These are phyloP conservation scores for Alternaria sp. DNA, from an alignment of 2,329 filamentous ascomycete genomes.

Conservation along the genomic window DNA sequence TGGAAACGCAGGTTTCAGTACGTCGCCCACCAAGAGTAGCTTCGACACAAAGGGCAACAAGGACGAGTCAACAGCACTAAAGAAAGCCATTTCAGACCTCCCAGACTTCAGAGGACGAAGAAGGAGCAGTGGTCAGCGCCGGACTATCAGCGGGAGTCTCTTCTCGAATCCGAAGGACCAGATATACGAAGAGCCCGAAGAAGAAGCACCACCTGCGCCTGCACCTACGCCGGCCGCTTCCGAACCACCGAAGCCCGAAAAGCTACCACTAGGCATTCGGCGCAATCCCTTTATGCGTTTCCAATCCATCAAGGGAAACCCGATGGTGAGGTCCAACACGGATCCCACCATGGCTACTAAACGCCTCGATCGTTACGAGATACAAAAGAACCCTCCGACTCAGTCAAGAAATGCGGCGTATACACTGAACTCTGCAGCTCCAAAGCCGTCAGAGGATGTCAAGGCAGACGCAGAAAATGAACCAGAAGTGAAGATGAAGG, in stretches of 20 bases:
- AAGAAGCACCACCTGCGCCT: conserved; percentile 42
- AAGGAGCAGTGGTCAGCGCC: conserved; percentile 71
- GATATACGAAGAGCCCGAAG: conserved; percentile 88
- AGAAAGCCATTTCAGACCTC: conserved; percentile 41
- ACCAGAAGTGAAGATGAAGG: conserved; percentile 65
- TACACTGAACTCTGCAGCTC: conserved; percentile 67
- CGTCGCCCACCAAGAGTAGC: conserved; percentile 32
- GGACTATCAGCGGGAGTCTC: conserved; percentile 74
- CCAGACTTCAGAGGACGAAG: conserved; percentile 51
- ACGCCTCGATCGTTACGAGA: conserved; percentile 68
- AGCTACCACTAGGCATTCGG: conserved; percentile 61
- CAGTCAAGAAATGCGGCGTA: conserved; percentile 85
- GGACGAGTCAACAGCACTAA: conserved; percentile 46
- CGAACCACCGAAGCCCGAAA: conserved; percentile 42
- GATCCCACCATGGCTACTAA: conserved; percentile 56
- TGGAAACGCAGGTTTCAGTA: conserved; percentile 7
- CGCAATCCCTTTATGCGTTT: conserved; percentile 72
- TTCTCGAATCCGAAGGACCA: conserved; percentile 76
- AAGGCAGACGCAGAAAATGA: conserved; percentile 44
- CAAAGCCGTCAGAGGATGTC: conserved; percentile 40
- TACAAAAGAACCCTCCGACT: conserved; percentile 82
- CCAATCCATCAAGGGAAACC: conserved; percentile 60
- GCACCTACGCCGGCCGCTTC: conserved; percentile 39
- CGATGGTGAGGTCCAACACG: conserved; percentile 54
- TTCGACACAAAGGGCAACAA: conserved; percentile 26